These are phyloP conservation scores for Clausena lansium DNA, from an alignment of 345 rosid genomes.

Conservation along the genomic window DNA sequence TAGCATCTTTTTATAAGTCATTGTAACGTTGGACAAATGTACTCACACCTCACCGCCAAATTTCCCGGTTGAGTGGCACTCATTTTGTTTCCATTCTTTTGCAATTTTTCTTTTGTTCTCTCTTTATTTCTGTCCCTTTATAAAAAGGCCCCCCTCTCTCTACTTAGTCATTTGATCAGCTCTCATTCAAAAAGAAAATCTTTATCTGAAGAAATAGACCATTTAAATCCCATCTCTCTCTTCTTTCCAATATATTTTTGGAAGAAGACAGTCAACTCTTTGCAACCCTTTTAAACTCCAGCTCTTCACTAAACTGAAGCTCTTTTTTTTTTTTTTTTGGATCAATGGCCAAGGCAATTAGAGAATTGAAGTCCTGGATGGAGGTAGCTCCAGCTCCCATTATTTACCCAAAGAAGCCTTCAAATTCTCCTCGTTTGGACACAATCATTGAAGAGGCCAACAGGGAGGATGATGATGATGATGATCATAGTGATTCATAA, in stretches of 20 bases:
- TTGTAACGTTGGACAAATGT: not conserved
- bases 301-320: not conserved
- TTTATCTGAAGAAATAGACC: not conserved
- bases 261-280: not conserved
- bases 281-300: not conserved
- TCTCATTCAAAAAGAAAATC: not conserved
- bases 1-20: not conserved
- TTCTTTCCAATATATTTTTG: slow-evolving; percentile 3
- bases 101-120: not conserved
- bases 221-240: slow-evolving; percentile 3
- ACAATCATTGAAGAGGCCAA: slow-evolving; percentile 36
- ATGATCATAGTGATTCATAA: slow-evolving; percentile 15
- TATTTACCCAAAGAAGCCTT: slow-evolving; percentile 37
- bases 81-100: not conserved
- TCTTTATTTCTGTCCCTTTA: not conserved
- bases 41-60: not conserved
- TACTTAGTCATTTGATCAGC: not conserved
- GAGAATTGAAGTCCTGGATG: slow-evolving; percentile 23
- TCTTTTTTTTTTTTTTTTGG: not conserved
- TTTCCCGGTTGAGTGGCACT: not conserved
- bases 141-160: not conserved
- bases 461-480: slow-evolving; percentile 18
- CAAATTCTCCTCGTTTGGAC: slow-evolving; percentile 40
- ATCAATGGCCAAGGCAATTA: slow-evolving; percentile 20
- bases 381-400: slow-evolving; percentile 51